These are phyloP conservation scores for Scenedesmus sp. DNA, from an alignment of 163 green algal genomes.

Conservation along the genomic window DNA sequence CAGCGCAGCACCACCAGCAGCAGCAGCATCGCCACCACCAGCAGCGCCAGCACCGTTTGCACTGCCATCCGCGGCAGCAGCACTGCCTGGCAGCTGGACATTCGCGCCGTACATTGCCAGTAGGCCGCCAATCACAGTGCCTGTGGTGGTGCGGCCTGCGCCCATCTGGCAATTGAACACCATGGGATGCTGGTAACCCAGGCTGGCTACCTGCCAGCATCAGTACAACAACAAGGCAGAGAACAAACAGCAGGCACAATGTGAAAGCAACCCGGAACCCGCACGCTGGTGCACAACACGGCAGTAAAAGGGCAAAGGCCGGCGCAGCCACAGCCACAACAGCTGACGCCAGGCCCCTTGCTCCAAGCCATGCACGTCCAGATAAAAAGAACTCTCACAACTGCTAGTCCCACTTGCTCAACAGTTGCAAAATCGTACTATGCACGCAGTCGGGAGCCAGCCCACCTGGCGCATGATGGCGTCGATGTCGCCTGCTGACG, in stretches of 20 bases:
- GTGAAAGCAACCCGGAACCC: not conserved
- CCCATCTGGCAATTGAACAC: conserved; percentile 96
- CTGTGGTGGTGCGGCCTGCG: conserved; percentile 91
- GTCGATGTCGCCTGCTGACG: conserved; percentile 60
- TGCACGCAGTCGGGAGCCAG: too few species aligned
- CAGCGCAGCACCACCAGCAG: too few species aligned
- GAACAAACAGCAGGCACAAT: not conserved
- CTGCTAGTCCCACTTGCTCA: too few species aligned
- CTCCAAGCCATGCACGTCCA: too few species aligned
- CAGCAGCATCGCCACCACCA: not conserved
- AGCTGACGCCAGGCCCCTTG: too few species aligned
- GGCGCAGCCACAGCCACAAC: too few species aligned
- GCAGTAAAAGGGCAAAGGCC: too few species aligned
- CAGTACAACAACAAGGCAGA: not conserved
- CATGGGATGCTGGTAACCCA: conserved; percentile 75
- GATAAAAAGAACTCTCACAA: too few species aligned
- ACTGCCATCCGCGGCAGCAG: not conserved
- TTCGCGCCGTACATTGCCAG: conserved; percentile 66
- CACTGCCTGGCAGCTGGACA: not conserved
- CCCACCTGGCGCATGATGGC: conserved; percentile 48
- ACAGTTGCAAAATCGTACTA: too few species aligned
- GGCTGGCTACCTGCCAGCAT: conserved; percentile 55
- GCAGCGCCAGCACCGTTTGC: not conserved
- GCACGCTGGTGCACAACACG: not conserved
- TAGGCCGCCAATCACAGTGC: conserved; percentile 90